A percentile compares a stretch with the other conserved stretches of the same genome.
Conservation (phyloP, 2,329 filamentous ascomycete genomes). For the Aureobasidium sp. region DNA sequence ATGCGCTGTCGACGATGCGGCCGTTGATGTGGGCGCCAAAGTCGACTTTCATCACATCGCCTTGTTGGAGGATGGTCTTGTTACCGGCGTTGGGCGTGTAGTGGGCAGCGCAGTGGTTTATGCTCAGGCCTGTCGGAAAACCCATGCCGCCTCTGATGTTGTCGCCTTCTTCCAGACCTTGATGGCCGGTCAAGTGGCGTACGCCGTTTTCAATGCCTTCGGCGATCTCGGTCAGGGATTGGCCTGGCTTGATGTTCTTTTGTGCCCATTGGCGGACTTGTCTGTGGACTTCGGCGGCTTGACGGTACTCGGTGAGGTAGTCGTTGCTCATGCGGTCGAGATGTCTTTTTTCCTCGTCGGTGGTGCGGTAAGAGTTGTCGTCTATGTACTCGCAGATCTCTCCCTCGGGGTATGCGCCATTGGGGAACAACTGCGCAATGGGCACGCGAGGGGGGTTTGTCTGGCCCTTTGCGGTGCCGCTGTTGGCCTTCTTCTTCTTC, state of each 20-base stretch:
- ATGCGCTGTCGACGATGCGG: slow-evolving; percentile 73
- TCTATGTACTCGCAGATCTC: slow-evolving; percentile 41
- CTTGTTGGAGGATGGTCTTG: slow-evolving; percentile 64
- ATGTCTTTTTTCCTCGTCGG: slow-evolving; percentile 42
- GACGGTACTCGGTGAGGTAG: slow-evolving; percentile 49
- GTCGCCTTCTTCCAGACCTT: slow-evolving; percentile 47
- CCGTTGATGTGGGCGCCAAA: slow-evolving; percentile 77
- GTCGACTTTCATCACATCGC: slow-evolving; percentile 77
- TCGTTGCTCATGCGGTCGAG: slow-evolving; percentile 39
- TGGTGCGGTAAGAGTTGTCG: slow-evolving; percentile 41
- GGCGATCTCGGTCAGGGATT: slow-evolving; percentile 44
- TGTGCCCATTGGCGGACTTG: slow-evolving; percentile 48
- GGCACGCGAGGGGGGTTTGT: slow-evolving; percentile 42
- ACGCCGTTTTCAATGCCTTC: slow-evolving; percentile 50
- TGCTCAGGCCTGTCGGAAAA: slow-evolving; percentile 49
- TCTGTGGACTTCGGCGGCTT: slow-evolving; percentile 51
- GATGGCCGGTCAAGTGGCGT: slow-evolving; percentile 43
- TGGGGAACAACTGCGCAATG: slow-evolving; percentile 40
- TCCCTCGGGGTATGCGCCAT: slow-evolving; percentile 39
- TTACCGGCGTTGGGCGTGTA: slow-evolving; percentile 52
- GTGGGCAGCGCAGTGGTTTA: slow-evolving; percentile 51
- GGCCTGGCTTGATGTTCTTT: slow-evolving; percentile 44
- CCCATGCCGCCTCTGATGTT: slow-evolving; percentile 46
- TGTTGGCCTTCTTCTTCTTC: slow-evolving; percentile 34
- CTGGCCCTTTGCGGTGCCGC: slow-evolving; percentile 33